Conservation (phyloP, 2,329 filamentous ascomycete genomes). For the Scortechinia acanthostroma region DNA sequence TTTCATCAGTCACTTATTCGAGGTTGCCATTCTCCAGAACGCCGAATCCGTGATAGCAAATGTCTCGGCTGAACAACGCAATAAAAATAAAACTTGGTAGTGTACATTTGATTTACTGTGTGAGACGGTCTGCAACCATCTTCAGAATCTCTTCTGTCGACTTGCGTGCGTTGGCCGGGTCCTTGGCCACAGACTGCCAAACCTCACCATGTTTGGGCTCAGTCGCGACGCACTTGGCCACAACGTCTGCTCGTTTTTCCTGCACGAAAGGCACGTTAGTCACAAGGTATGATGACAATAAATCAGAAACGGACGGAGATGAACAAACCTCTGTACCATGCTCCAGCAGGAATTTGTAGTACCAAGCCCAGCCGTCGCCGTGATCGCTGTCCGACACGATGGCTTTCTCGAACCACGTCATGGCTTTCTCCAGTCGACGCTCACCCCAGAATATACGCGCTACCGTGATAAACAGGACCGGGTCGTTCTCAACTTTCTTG, state of each 20-base stretch:
- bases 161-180: conserved; percentile 72
- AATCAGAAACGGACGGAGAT: too few species aligned
- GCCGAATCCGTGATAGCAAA: too few species aligned
- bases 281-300: too few species aligned
- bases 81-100: too few species aligned
- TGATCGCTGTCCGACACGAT: conserved; percentile 78
- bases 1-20: too few species aligned
- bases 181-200: conserved; percentile 82
- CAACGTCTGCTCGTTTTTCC: conserved; percentile 81
- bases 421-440: conserved; percentile 83
- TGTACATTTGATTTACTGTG: too few species aligned
- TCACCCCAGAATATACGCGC: conserved; percentile 96
- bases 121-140: conserved; percentile 59
- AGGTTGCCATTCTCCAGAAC: too few species aligned
- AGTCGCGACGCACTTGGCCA: conserved; percentile 71
- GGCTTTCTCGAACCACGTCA: conserved; percentile 96
- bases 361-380: conserved; percentile 97
- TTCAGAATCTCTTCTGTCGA: conserved; percentile 75
- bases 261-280: neutral
- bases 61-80: too few species aligned
- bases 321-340: conserved; percentile 77
- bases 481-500: conserved; percentile 91
- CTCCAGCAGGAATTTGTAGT: conserved; percentile 84
- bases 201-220: conserved; percentile 89
- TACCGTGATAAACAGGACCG: conserved; percentile 80